Evolutionary conservation across 345 rosid genomes (phyloP).

Genomic region (Eutrema yunnanense): DNA sequence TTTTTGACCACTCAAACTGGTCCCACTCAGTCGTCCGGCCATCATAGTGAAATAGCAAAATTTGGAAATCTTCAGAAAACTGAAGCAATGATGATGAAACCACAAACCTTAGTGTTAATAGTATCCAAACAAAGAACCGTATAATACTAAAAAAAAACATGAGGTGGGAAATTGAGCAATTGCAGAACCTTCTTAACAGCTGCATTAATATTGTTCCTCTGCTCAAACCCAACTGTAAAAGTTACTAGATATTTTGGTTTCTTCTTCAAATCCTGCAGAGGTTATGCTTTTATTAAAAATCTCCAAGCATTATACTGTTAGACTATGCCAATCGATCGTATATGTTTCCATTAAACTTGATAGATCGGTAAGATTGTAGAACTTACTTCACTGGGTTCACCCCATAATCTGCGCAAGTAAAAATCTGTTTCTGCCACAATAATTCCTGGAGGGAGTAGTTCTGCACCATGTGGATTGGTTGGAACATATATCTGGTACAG

Average conservation of each 20-base stretch:
- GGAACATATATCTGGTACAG: constrained; percentile 64
- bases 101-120: constrained; percentile 21
- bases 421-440: constrained; percentile 74
- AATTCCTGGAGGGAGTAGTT: constrained; percentile 84
- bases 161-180: neutral
- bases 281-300: neutral
- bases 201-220: constrained; percentile 56
- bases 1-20: constrained; percentile 81
- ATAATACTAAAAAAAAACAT: neutral
- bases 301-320: neutral
- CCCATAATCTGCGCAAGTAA: constrained; percentile 88
- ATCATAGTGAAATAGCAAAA: constrained; percentile 88
- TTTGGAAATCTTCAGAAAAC: constrained; percentile 87
- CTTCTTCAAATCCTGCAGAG: constrained; percentile 69
- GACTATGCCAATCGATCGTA: neutral
- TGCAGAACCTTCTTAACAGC: constrained; percentile 71
- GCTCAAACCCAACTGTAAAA: constrained; percentile 79
- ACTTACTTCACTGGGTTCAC: constrained; percentile 86
- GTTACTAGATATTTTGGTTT: constrained; percentile 79
- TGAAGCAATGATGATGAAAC: constrained; percentile 28
- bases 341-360: neutral
- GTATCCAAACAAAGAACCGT: neutral
- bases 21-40: constrained; percentile 92
- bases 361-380: neutral
- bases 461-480: constrained; percentile 93